Base-by-base conservation (phyloP, 2,329 filamentous ascomycete species). In the Penicillium aurantiogriseum region DNA sequence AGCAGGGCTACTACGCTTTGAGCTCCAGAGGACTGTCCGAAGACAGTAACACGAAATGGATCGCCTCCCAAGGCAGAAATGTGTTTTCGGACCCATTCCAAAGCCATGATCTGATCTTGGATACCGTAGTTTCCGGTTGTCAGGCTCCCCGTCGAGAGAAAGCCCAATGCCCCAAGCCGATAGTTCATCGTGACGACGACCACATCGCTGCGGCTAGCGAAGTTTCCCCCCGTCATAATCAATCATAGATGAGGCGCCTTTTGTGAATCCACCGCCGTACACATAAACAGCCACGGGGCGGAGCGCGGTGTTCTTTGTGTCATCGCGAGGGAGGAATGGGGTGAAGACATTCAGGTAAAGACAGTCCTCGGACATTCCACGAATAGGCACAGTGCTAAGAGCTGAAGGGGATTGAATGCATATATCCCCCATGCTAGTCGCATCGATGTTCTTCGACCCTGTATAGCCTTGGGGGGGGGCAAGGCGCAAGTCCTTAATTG, bases 1-100 rank as follows among this genome's bases (percentile, higher is more conserved):
- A 71, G 58, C 46, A 70, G 42, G 1, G 69, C 69, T 7, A 65
- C 57, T 10, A 86, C 83, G 38, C 82, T 83, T n/a, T 82, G 84
- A 3, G 77, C 85, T 13, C 73, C 73, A 13, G 73, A 71, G 7
- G 68, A 71, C 58, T 74, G 69, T 1, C 72, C 73, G 38, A 74
- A 74, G 48, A 75, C 69, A 27, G 71, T 74, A 35, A 75, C 66
- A 17, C 64, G 67, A 1, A 56, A 52, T 0, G 71, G 67, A 55
- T 74, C 69, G 13, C 73, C 67, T 17, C 67, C 67, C n/a, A 69
- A 67, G 1, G 66, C 57, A 6, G 58, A 57, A 13, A 69, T 69
- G 62, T 65, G 66, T 58, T 60, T 39, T n/a, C 69, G 51, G 2
- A 69, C 60, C 67, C 67, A 69, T 35, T 63, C 7, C 40, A 75